Evolutionary conservation across 306 rosid genomes (phyloP), one percentile per base, ranked within the genome.

Genomic region (Canavalia gladiata): DNA sequence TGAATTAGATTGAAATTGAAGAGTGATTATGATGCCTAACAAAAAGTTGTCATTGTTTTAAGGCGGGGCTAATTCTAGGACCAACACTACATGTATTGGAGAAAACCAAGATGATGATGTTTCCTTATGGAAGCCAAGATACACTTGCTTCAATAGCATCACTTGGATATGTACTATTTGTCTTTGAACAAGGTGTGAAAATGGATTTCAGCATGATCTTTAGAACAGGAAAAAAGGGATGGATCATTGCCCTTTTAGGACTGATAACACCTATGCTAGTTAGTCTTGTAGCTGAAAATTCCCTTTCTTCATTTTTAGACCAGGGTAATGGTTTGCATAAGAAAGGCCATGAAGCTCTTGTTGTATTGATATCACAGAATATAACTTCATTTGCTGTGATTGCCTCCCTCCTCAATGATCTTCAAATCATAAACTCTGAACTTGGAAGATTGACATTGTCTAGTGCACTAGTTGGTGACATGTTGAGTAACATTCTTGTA

Each of bases 41-140:
- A 39, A 49, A 58, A 37, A 45, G 12, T 41, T 52, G 12, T 81
- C 9, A 49, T 7, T 34, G 7, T 68, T 51, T 55, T 62, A 58
- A 89, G 93, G 64, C 78, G 2, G 91, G 91, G 50, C 7, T 90
- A 30, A n/a, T 86, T 54, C 41, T 90, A 4, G 90, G 92, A 34
- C 87, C 82, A 7, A 78, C 87, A 0, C 30, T 75, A 70, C 51
- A 51, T 1, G 12, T 68, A 31, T 4, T 71, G 9, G 47, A 33
- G 49, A 45, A 75, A 13, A 4, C 6, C 31, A 54, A 82, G 6
- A 45, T 9, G 29, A 4, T 1, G 34, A 1, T 87, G 46, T 86
- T 92, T 56, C 82, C 87, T 6, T 30, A 30, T 35, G 76, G 84
- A 6, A 88, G 90, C 68, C 86, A 86, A 74, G 88, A 89, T 66